Evolutionary conservation across 2,329 filamentous ascomycete species (phyloP).

Genomic region (Zymoseptoria crescenta): DNA sequence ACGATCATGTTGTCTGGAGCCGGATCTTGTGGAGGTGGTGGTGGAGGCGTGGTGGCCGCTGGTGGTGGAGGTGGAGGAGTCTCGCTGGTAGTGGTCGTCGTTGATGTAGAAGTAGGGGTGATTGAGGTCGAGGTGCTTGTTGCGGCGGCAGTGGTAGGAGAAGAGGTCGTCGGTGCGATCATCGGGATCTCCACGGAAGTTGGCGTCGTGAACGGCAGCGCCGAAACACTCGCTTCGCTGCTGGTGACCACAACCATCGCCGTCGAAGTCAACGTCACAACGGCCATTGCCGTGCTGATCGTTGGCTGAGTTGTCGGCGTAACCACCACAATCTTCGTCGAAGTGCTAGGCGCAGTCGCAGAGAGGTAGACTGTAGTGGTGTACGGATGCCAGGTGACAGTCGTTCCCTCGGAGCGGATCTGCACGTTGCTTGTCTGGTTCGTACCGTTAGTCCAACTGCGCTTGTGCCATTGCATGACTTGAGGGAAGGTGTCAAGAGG

Average conservation of each 20-base stretch:
- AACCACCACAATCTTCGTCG: neutral
- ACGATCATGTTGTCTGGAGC: neutral
- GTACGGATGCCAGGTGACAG: neutral
- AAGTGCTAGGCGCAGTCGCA: neutral
- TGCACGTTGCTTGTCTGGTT: neutral
- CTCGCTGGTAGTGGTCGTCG: neutral
- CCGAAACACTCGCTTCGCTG: neutral
- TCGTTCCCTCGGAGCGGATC: neutral
- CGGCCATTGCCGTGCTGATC: neutral
- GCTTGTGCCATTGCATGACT: neutral
- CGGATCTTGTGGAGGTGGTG: neutral
- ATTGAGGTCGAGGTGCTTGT: neutral
- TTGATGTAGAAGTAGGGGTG: neutral
- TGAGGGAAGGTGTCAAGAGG: neutral
- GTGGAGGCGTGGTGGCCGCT: neutral
- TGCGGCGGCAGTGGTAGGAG: neutral
- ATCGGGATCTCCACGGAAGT: neutral
- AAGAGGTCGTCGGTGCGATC: neutral
- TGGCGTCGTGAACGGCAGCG: neutral
- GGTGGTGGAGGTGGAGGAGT: neutral
- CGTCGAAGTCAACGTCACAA: constrained; percentile 3
- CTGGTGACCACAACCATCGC: neutral
- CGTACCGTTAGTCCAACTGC: neutral
- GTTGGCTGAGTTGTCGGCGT: neutral
- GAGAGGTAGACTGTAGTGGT: constrained; percentile 1